Evolutionary conservation across 2,329 filamentous ascomycete species (phyloP), one percentile per base, ranked within the genome.

Genomic region (Aureobasidium sp.): DNA sequence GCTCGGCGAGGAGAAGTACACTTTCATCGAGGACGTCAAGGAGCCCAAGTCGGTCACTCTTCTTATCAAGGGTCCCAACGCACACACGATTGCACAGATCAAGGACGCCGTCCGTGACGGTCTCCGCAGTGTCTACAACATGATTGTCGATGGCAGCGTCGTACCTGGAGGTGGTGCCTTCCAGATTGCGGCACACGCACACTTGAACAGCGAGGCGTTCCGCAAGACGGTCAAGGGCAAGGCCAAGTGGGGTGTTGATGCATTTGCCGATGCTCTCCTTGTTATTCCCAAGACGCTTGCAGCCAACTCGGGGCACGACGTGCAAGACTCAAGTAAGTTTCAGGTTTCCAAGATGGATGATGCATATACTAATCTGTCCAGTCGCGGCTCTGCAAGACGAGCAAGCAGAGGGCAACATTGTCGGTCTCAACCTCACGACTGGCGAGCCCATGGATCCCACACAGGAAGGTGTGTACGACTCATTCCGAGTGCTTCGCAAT

Each of bases 1-100:
- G 68, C 82, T 99, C 11, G 94, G 94, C 65, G 94, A 99, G 81
- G 94, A 99, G 81, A 99, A 99, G 81, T 99, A 90, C 79, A 99
- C 94, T 6, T 99, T 99, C 73, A 83, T 99, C 64, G 94, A 99
- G 77, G 94, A 99, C 69, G 94, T 99, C 71, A 97, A 97, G 82
- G 91, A 97, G 65, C 90, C 94, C 65, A 99, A 99, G 81, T 97
- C 93, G 1, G 94, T 99, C 50, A 99, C 94, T 17, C 81, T 99
- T 35, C 82, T 99, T 70, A 97, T 99, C 82, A 99, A 97, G 82
- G 94, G 94, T 27, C 94, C 94, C 66, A 99, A 99, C 77, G 82
- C 87, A 71, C 94, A 99, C 80, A 97, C 93, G 64, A 99, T 99
- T 70, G 86, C 89, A 15, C 94, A 99, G 77, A 91, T 99, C 71